A percentile compares a stretch with the other conserved stretches of the same genome.
Evolutionary conservation across 2,329 filamentous ascomycete species (phyloP).

Genomic region (Penicillium sp.): DNA sequence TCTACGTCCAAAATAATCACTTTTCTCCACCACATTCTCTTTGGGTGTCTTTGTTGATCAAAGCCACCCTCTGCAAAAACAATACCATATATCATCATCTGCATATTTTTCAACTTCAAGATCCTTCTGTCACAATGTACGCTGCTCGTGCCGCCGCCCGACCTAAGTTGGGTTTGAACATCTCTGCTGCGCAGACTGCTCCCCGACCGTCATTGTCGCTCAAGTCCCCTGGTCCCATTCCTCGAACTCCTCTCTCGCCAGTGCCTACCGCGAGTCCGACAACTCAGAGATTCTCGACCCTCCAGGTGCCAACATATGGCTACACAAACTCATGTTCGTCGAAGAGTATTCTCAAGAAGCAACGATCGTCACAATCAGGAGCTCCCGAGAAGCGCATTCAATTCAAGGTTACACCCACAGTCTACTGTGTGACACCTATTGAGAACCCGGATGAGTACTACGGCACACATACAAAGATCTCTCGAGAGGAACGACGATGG

Average conservation of each 20-base stretch:
- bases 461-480: constrained; percentile 48
- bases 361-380: constrained; percentile 18
- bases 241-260: constrained; percentile 47
- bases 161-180: constrained; percentile 51
- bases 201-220: constrained; percentile 42
- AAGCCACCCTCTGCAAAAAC: constrained; percentile 21
- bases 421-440: constrained; percentile 51
- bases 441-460: constrained; percentile 52
- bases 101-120: constrained; percentile 5
- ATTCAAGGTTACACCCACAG: constrained; percentile 45
- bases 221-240: constrained; percentile 43
- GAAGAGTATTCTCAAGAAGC: constrained; percentile 52
- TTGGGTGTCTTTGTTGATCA: constrained; percentile 36
- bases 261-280: constrained; percentile 44
- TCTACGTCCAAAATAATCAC: constrained; percentile 11
- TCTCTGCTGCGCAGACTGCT: constrained; percentile 38
- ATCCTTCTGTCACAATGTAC: constrained; percentile 36
- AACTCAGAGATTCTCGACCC: constrained; percentile 43
- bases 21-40: constrained; percentile 3
- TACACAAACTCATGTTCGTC: constrained; percentile 48
- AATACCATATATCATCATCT: constrained; percentile 11
- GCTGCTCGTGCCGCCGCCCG: constrained; percentile 39
- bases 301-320: constrained; percentile 41
- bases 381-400: constrained; percentile 41
- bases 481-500: constrained; percentile 50